A percentile compares a stretch with the other conserved stretches of the same genome.
These are phyloP conservation scores for Pontederia crassipes DNA, from an alignment of 176 grass and related monocot genomes.

Conservation along the genomic window DNA sequence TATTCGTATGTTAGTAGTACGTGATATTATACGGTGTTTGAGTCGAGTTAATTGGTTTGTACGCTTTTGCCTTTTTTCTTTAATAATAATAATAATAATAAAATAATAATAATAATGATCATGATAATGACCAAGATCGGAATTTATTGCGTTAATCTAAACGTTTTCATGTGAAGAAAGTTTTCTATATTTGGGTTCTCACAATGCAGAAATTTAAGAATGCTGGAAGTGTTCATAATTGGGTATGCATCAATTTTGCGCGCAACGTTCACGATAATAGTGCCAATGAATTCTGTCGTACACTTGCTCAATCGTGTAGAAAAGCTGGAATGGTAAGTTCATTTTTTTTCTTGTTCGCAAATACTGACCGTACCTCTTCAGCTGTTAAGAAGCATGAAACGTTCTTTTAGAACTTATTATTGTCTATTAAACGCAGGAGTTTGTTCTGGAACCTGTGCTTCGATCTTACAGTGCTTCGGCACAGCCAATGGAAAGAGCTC, in stretches of 20 bases:
- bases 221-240: slow-evolving; percentile 38
- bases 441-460: slow-evolving; percentile 58
- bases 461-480: slow-evolving; percentile 55
- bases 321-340: slow-evolving; percentile 43
- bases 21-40: too few relatives aligned
- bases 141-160: too few relatives aligned
- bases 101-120: too few relatives aligned
- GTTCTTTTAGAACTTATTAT: background rate
- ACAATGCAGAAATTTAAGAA: slow-evolving; percentile 44
- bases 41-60: too few relatives aligned
- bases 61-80: too few relatives aligned
- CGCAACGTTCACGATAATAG: slow-evolving; percentile 20
- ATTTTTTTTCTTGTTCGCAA: background rate
- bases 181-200: too few relatives aligned
- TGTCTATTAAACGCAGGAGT: slow-evolving; percentile 38
- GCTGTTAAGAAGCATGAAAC: background rate
- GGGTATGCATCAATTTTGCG: slow-evolving; percentile 59
- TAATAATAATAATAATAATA: too few relatives aligned
- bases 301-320: slow-evolving; percentile 41
- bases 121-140: too few relatives aligned
- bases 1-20: too few relatives aligned
- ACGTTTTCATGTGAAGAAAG: too few relatives aligned
- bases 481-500: slow-evolving; percentile 68
- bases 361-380: background rate
- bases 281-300: slow-evolving; percentile 26